Percentiles rank a stretch among this genome's conserved stretches.
Conservation (phyloP, 768 basidiomycete species). For the Hortiboletus flavorubellus region DNA sequence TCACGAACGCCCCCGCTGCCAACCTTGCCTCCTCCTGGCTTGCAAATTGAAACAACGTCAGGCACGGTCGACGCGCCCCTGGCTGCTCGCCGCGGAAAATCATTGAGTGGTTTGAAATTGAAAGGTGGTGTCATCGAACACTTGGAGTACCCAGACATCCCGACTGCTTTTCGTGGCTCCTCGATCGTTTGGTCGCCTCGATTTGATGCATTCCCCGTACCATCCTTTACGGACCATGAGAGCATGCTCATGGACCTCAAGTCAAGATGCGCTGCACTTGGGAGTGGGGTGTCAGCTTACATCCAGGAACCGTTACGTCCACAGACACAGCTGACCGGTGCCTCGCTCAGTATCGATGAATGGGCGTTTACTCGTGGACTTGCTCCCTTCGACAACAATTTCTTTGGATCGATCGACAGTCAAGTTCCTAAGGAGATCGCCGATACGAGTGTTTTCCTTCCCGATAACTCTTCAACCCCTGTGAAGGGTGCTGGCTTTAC, state of each 20-base stretch:
- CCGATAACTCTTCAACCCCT: slow-evolving; percentile 12
- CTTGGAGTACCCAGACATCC: slow-evolving; percentile 39
- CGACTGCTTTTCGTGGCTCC: slow-evolving; percentile 41
- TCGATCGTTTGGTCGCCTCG: slow-evolving; percentile 31
- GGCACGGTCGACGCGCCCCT: slow-evolving; percentile 24
- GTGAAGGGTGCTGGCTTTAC: background rate
- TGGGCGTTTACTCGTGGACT: slow-evolving; percentile 37
- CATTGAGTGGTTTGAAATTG: slow-evolving; percentile 27
- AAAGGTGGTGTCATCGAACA: slow-evolving; percentile 17
- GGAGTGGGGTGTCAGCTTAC: slow-evolving; percentile 12
- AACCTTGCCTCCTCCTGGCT: background rate
- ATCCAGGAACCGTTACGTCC: background rate
- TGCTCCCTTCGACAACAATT: slow-evolving; percentile 20
- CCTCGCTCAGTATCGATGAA: slow-evolving; percentile 30
- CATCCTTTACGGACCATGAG: slow-evolving; percentile 29
- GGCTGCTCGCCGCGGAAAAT: slow-evolving; percentile 39
- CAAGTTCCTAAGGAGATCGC: slow-evolving; percentile 1
- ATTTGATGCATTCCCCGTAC: slow-evolving; percentile 16
- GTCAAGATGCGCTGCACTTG: slow-evolving; percentile 31
- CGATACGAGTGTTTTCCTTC: slow-evolving; percentile 12
- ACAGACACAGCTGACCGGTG: background rate
- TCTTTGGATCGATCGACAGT: slow-evolving; percentile 5
- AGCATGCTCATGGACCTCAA: slow-evolving; percentile 37
- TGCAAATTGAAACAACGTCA: background rate
- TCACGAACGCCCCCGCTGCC: background rate